phyloP scores from a whole-genome alignment of 257 asterid genomes.

The Solanum peruvianum region DNA sequence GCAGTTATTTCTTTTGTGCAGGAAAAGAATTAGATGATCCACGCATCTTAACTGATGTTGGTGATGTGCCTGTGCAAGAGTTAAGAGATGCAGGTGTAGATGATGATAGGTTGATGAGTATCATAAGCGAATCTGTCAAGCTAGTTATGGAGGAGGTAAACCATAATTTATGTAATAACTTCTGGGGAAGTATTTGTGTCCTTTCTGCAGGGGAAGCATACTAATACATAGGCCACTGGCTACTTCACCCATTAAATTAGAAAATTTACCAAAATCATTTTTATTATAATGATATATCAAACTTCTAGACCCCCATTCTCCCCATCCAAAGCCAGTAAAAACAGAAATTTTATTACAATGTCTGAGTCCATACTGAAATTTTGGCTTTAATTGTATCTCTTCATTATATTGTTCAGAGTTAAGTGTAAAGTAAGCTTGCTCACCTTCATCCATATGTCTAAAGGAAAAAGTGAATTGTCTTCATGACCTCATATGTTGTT shows the following conservation, averaged over 20 bases:
- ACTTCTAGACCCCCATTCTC: neutral
- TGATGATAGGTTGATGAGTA: constrained; percentile 79
- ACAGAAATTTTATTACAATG: neutral
- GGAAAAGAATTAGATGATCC: constrained; percentile 85
- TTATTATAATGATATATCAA: neutral
- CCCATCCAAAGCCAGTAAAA: neutral
- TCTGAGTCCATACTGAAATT: neutral
- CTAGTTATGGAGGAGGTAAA: constrained; percentile 92
- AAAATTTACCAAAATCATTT: neutral
- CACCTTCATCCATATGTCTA: neutral
- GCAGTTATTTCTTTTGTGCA: constrained; percentile 14
- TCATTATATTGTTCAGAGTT: neutral
- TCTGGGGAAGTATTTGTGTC: neutral
- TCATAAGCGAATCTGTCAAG: constrained; percentile 86
- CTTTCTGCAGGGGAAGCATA: neutral
- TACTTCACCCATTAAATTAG: neutral
- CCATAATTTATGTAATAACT: constrained; percentile 4
- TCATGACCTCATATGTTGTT: neutral
- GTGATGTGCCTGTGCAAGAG: constrained; percentile 94
- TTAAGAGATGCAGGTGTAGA: constrained; percentile 86
- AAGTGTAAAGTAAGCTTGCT: neutral
- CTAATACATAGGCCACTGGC: neutral
- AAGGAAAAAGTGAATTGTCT: neutral
- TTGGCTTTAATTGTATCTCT: neutral
- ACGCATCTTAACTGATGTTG: constrained; percentile 77